These are phyloP conservation scores for Coemansia sp. DNA, from an alignment of 192 early-diverging fungal species.

Conservation along the genomic window DNA sequence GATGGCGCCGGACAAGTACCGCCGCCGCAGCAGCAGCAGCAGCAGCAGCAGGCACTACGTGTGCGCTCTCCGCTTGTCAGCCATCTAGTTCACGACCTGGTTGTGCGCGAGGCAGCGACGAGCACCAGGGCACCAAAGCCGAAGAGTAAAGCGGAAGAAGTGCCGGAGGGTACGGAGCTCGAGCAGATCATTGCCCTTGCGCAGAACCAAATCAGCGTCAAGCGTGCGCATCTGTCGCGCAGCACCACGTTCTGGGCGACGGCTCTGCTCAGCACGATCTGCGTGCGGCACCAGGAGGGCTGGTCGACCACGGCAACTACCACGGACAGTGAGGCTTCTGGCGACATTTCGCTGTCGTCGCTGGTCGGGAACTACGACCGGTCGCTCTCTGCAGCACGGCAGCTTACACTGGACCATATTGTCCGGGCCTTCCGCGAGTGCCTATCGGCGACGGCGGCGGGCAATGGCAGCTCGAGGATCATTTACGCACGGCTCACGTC, in stretches of 20 bases:
- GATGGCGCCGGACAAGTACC: no score
- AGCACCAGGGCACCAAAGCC: conserved; percentile 21
- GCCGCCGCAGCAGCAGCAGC: background rate
- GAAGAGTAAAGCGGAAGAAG: conserved; percentile 9
- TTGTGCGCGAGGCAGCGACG: conserved; percentile 43
- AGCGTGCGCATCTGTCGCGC: conserved; percentile 50
- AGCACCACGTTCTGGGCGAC: conserved; percentile 64
- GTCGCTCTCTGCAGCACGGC: conserved; percentile 28
- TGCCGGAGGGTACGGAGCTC: conserved; percentile 18
- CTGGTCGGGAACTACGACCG: conserved; percentile 31
- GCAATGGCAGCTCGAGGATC: conserved; percentile 20
- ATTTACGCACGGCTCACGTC: conserved; percentile 43
- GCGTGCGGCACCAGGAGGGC: conserved; percentile 37
- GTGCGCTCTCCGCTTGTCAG: conserved; percentile 42
- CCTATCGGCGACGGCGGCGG: conserved; percentile 21
- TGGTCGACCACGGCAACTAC: conserved; percentile 25
- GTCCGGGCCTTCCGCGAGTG: conserved; percentile 48
- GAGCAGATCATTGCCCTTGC: conserved; percentile 36
- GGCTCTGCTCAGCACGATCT: conserved; percentile 54
- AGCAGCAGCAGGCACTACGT: conserved; percentile 10
- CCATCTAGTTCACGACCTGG: conserved; percentile 43
- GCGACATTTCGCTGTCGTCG: conserved; percentile 14
- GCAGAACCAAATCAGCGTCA: conserved; percentile 37
- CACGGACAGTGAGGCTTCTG: background rate
- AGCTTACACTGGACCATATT: conserved; percentile 41